Evolutionary conservation across 2,329 filamentous ascomycete genomes (phyloP), one percentile per base, ranked within the genome.

Genomic region (Tolypocladium tundrense): DNA sequence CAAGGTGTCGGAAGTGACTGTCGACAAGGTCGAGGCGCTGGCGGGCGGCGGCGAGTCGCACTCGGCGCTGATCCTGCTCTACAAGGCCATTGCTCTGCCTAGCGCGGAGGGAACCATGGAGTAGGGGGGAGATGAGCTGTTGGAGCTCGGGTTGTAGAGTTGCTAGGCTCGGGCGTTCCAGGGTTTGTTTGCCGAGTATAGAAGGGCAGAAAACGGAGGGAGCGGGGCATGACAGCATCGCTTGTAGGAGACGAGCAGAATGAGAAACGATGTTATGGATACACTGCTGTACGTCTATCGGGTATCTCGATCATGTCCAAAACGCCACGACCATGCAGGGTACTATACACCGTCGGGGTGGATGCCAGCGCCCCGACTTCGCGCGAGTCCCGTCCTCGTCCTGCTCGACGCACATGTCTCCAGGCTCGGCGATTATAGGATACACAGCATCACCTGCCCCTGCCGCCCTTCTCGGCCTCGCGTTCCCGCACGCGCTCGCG

Each of bases 1-100:
- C 70, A 95, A 91, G 77, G 94, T 99, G 40, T 86, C 88, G 16
- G 94, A 99, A 77, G 94, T 99, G 35, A 85, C 90, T 19, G 79
- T 84, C 33, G 93, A 97, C 66, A 94, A 96, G 78, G 95, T 99
- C 64, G 89, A 93, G 70, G 88, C 87, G 4, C 81, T 99, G 55
- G 83, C 91, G 55, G 95, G 94, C 59, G 94, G 95, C 68, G 93
- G 91, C 63, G 90, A 94, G 74, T 88, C 86, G 57, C 90, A 94
- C 73, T 91, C 88, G 55, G 90, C 90, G 35, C 80, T 94, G 53
- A 91, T 94, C 61, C 76, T 92, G 48, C 79, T 94, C 33, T 94
- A 94, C 75, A 82, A 82, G 64, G 88, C 89, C 9, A 86, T 92
- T 59, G 81, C 86, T 35, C 76, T 92, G 60, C 86, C 87, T 10